Evolutionary conservation across 306 rosid genomes (phyloP), one percentile per base, ranked within the genome.

Genomic region (Sesbania bispinosa): DNA sequence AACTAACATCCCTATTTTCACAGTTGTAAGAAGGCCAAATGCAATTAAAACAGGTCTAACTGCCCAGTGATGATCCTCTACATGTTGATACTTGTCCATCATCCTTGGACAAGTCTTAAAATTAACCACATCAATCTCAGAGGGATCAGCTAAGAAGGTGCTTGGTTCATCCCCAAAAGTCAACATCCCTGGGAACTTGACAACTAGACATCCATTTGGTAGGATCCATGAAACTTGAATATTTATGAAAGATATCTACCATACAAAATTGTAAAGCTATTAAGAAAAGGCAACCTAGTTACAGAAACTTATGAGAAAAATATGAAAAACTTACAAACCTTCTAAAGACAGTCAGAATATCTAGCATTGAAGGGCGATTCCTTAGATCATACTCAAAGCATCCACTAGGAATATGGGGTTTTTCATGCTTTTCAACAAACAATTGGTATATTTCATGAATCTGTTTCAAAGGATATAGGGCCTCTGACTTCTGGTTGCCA

Each of bases 361-460:
- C 91, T 4, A 62, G 42, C 81, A 88, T 77, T 51, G 77, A 47
- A 39, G 97, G 97, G 43, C 96, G 93, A 80, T 79, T 87, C 76
- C 97, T 84, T 59, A 83, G 82, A 81, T 91, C 97, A 66, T 87
- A 91, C 79, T 85, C 96, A 82, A 91, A 88, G 83, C 96, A 91
- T 76, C 91, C 89, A 10, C 39, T 64, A 32, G 93, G 90, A 47
- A 87, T 80, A 43, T 47, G 64, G 32, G 96, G 93, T 60, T 85
- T 89, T 76, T 83, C 90, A 57, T 85, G 90, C 68, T 82, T 87
- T 47, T 48, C 73, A 65, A 85, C 93, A 66, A 87, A 89, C 10
- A 62, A 80, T 60, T 42, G 67, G 66, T 63, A 82, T 39, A 87
- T 80, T 60, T 78, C 90, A 89, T 1, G 89, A 83, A 73, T 89